phyloP scores from a whole-genome alignment of 306 rosid species.

The Medicago ruthenica region DNA sequence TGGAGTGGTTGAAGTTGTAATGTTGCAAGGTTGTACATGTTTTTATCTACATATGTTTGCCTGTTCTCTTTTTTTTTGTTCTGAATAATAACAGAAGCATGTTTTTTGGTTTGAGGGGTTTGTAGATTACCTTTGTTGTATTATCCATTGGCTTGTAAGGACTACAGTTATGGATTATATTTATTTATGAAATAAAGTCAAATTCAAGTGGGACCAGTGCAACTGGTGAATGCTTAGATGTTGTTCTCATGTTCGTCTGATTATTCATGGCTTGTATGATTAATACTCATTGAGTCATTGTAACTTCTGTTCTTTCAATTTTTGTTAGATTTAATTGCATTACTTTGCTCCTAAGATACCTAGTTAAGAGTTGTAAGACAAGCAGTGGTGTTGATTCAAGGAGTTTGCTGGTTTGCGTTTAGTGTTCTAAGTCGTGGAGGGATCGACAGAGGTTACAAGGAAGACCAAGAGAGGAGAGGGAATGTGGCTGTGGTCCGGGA shows the following conservation, averaged over 20 bases:
- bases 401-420: not conserved
- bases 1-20: slow-evolving; percentile 93
- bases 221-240: not conserved
- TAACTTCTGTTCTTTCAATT: not conserved
- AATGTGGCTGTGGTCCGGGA: not conserved
- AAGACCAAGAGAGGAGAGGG: too few species aligned
- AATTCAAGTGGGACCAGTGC: slow-evolving; percentile 22
- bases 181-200: slow-evolving; percentile 29
- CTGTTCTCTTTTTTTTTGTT: slow-evolving; percentile 25
- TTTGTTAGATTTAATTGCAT: not conserved
- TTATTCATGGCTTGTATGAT: not conserved
- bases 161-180: not conserved
- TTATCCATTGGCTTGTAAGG: not conserved
- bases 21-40: slow-evolving; percentile 9
- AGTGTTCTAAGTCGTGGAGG: not conserved
- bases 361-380: not conserved
- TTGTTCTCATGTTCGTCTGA: not conserved
- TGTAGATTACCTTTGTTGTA: slow-evolving; percentile 21
- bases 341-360: not conserved
- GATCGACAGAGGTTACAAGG: not conserved
- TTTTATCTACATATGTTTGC: slow-evolving; percentile 9
- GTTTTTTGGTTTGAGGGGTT: slow-evolving; percentile 35
- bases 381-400: not conserved
- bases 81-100: slow-evolving; percentile 19
- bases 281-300: not conserved